Base-by-base conservation (phyloP, 495 filamentous ascomycete species). In the Hypoxylon fuscum region DNA sequence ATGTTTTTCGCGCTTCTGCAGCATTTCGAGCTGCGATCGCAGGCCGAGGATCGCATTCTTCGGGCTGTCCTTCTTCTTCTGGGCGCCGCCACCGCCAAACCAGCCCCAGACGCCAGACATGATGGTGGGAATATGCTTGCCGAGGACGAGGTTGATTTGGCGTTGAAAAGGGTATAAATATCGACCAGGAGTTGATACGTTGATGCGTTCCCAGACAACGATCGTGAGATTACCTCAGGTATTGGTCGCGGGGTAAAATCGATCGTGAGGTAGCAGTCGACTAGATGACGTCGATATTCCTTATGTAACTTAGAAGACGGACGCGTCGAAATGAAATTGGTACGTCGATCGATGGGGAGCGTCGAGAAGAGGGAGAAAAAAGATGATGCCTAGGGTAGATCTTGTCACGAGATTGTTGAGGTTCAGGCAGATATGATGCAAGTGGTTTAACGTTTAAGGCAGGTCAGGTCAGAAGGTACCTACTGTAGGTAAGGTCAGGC, bases 11-110 rank as follows among this genome's bases (percentile, higher is more conserved):
- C 96, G 83, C 84, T 99, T 99, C 77, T 96, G 91, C 62, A 99
- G 83, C 94, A 97, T 97, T 62, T 96, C 93, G 21, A 98, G 82
- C 83, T 97, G 93, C 66, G 87, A 81, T 55, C 95, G 88, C 66
- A 99, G 80, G 61, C 83, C 82, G 38, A 99, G 83, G 63, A 99
- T 99, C 57, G 96, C 95, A 81, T 97, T 92, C 85, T 99, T 99
- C 37, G 95, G 91, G 60, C 87, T 89, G 75, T 97, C 92, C 78
- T 94, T 96, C 75, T 87, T 87, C 84, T 90, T 93, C 78, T 90
- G 86, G 53, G 86, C 87, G 68, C 85, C 84, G 53, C 86, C 84
- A 59, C 92, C 91, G 72, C 90, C 89, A 71, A 95, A 92, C 91
- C 90, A 93, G 72, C 86, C 86, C 91, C 88, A 93, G 79, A 93